Percentiles rank a stretch among this genome's conserved stretches.
These are phyloP conservation scores for Deuterostichococcus epilithicus DNA, from an alignment of 139 green algal species.

Conservation along the genomic window DNA sequence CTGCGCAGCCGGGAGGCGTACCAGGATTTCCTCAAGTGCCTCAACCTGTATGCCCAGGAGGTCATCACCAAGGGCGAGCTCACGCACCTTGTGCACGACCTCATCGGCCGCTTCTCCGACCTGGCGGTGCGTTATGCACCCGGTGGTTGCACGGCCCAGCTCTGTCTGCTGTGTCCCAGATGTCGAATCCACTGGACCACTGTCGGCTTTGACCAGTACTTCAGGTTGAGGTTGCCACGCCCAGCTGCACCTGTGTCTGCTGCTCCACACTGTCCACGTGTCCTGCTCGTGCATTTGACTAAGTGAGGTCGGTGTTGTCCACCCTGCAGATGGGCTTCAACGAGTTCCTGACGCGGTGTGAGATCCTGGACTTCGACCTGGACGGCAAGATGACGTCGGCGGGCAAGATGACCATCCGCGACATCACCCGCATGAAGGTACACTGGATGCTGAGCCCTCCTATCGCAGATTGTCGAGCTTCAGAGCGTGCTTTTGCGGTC, in stretches of 20 bases:
- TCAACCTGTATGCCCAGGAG: conserved; percentile 92
- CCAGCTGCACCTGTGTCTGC: too few relatives aligned
- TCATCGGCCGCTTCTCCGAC: conserved; percentile 82
- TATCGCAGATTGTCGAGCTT: too few relatives aligned
- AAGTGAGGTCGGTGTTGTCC: too few relatives aligned
- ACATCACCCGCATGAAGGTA: conserved; percentile 18
- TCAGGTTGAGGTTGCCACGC: too few relatives aligned
- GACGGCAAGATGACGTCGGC: conserved; percentile 20
- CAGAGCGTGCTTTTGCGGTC: too few relatives aligned
- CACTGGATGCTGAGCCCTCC: too few relatives aligned
- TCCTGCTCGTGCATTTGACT: too few relatives aligned
- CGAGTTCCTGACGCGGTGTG: conserved; percentile 75
- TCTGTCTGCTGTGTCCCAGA: neutral
- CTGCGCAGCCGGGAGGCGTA: conserved; percentile 81
- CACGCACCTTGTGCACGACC: conserved; percentile 74
- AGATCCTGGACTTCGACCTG: conserved; percentile 41
- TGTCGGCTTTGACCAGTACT: conserved; percentile 1
- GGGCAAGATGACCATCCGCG: conserved; percentile 12
- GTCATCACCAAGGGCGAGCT: conserved; percentile 89
- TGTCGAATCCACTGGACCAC: neutral
- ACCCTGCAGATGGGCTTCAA: conserved; percentile 56
- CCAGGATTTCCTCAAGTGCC: conserved; percentile 94
- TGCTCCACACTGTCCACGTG: too few relatives aligned
- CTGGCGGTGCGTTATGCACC: conserved; percentile 64
- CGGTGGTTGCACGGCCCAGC: neutral